These are phyloP conservation scores for Rutstroemia sp. DNA, from an alignment of 2,329 filamentous ascomycete species.

Conservation along the genomic window DNA sequence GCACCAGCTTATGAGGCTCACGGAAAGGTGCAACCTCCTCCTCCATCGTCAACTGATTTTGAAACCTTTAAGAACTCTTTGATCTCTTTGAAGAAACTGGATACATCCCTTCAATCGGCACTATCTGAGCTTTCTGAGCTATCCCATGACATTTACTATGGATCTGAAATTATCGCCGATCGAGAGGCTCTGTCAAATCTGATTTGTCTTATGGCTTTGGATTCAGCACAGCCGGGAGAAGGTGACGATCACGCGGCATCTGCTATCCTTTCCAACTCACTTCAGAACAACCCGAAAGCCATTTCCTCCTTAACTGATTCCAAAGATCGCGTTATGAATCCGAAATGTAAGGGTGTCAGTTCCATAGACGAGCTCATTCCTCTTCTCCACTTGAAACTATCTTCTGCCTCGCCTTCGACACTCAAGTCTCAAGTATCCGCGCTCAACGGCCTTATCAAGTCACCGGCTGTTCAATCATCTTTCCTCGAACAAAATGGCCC, in stretches of 20 bases:
- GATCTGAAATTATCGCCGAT: constrained; percentile 53
- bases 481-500: constrained; percentile 50
- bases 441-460: constrained; percentile 50
- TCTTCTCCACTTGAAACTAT: constrained; percentile 19
- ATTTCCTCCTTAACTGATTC: constrained; percentile 42
- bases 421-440: constrained; percentile 37
- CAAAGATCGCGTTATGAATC: constrained; percentile 34
- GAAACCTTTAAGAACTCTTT: constrained; percentile 41
- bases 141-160: constrained; percentile 64
- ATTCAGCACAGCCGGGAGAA: constrained; percentile 16
- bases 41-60: constrained; percentile 30
- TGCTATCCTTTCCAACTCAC: constrained; percentile 46
- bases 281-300: constrained; percentile 60
- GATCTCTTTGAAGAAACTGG: constrained; percentile 40
- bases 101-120: constrained; percentile 22
- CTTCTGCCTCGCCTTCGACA: constrained; percentile 22
- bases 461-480: constrained; percentile 42
- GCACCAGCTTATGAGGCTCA: constrained; percentile 49
- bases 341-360: constrained; percentile 16
- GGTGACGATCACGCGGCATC: constrained; percentile 39
- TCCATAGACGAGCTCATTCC: constrained; percentile 18
- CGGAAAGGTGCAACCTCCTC: constrained; percentile 50
- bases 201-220: constrained; percentile 43
- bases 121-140: constrained; percentile 54
- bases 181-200: constrained; percentile 45